Evolutionary conservation across 352 stramenopile species (phyloP).

Genomic region (Phytophthora europaea): DNA sequence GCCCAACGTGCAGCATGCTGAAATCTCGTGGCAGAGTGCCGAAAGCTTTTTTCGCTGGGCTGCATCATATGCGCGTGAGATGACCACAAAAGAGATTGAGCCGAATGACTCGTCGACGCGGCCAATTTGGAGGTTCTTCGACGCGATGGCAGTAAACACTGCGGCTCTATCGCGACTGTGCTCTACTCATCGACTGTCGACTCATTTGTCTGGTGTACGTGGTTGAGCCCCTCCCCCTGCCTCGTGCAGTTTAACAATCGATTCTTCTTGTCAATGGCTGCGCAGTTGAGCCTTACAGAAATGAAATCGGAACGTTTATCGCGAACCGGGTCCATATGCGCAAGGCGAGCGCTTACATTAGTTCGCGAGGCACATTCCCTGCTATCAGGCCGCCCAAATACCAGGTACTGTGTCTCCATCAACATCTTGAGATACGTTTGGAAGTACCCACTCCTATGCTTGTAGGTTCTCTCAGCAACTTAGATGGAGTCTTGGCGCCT

Average conservation of each 20-base stretch:
- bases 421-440: not conserved
- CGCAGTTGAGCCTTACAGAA: conserved; percentile 51
- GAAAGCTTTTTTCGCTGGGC: conserved; percentile 36
- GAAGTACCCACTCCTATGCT: not conserved
- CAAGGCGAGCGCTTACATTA: conserved; percentile 48
- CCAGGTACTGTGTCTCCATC: conserved; percentile 19
- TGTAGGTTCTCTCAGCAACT: conserved; percentile 51
- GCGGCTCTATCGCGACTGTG: conserved; percentile 32
- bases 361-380: conserved; percentile 9
- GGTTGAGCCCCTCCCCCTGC: not conserved
- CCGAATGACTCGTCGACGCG: conserved; percentile 6
- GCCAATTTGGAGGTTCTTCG: conserved; percentile 33
- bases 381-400: conserved; percentile 22
- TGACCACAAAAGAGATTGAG: not conserved
- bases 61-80: conserved; percentile 8
- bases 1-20: conserved; percentile 38
- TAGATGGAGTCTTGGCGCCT: conserved; percentile 45
- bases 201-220: conserved; percentile 41
- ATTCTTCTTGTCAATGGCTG: conserved; percentile 1
- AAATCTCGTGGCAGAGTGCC: conserved; percentile 42
- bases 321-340: conserved; percentile 47
- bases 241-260: not conserved
- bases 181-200: conserved; percentile 39
- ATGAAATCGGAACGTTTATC: conserved; percentile 48
- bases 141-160: conserved; percentile 5